Conservation (phyloP, 2,329 filamentous ascomycete species). For the Stachybotrys echinatus region DNA sequence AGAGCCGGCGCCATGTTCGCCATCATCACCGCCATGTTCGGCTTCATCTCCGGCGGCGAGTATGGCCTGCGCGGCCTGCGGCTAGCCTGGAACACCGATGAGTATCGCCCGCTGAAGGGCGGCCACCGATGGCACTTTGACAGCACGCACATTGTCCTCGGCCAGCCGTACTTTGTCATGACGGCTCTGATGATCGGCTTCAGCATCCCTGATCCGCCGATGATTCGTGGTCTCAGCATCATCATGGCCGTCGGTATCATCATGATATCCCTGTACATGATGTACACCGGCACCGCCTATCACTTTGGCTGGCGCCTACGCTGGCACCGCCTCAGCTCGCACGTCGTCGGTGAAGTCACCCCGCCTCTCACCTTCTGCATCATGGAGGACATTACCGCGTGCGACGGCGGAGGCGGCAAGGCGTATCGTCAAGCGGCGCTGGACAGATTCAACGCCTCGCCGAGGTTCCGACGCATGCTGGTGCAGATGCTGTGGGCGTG, state of each 20-base stretch:
- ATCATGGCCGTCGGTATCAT: slow-evolving; percentile 35
- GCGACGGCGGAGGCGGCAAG: slow-evolving; percentile 47
- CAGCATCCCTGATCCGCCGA: slow-evolving; percentile 33
- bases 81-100: slow-evolving; percentile 28
- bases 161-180: slow-evolving; percentile 32
- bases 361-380: slow-evolving; percentile 52
- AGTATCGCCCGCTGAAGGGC: slow-evolving; percentile 29
- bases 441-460: slow-evolving; percentile 16
- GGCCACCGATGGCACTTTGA: slow-evolving; percentile 33
- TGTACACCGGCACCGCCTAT: slow-evolving; percentile 17
- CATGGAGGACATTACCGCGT: slow-evolving; percentile 56
- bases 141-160: slow-evolving; percentile 33
- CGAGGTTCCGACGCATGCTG: slow-evolving; percentile 17
- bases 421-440: slow-evolving; percentile 14
- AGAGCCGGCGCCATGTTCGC: slow-evolving; percentile 28
- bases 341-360: slow-evolving; percentile 45
- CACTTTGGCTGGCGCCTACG: slow-evolving; percentile 5
- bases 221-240: slow-evolving; percentile 33
- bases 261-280: slow-evolving; percentile 26
- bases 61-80: slow-evolving; percentile 34
- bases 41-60: slow-evolving; percentile 38
- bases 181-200: slow-evolving; percentile 34
- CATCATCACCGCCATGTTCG: slow-evolving; percentile 42
- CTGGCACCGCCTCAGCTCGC: slow-evolving; percentile 44
- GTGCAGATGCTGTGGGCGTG: slow-evolving; percentile 16